Conservation (phyloP, 2,329 filamentous ascomycete genomes). For the Penicillium sp. region DNA sequence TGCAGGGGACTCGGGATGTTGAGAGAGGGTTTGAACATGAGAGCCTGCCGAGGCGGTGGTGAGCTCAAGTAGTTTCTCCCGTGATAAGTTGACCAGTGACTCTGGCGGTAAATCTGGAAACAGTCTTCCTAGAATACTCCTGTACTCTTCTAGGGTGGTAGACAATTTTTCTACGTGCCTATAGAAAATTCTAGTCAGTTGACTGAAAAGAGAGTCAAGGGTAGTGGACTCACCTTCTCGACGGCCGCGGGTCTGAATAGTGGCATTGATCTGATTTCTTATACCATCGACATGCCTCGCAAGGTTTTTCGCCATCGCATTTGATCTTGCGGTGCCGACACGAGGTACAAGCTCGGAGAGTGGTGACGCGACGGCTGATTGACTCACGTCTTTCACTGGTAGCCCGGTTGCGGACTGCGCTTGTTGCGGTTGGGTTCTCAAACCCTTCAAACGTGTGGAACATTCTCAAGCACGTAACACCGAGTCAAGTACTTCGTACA, state of each 20-base stretch:
- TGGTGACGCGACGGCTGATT: slow-evolving; percentile 39
- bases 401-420: slow-evolving; percentile 29
- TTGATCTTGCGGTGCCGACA: slow-evolving; percentile 81
- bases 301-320: slow-evolving; percentile 79
- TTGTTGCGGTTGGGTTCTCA: slow-evolving; percentile 35
- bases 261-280: slow-evolving; percentile 76
- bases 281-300: slow-evolving; percentile 79
- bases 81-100: slow-evolving; percentile 55
- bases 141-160: slow-evolving; percentile 66
- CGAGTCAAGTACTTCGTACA: not conserved
- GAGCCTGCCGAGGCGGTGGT: slow-evolving; percentile 35
- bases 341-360: slow-evolving; percentile 65
- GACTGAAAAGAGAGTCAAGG: slow-evolving; percentile 15
- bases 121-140: slow-evolving; percentile 61
- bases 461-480: slow-evolving; percentile 28
- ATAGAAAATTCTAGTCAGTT: not conserved
- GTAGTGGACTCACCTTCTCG: slow-evolving; percentile 63
- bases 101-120: slow-evolving; percentile 61
- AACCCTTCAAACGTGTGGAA: slow-evolving; percentile 47
- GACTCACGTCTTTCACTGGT: slow-evolving; percentile 37
- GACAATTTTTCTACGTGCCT: slow-evolving; percentile 59
- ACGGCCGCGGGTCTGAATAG: slow-evolving; percentile 79
- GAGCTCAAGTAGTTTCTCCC: slow-evolving; percentile 61
- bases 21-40: slow-evolving; percentile 33
- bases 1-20: slow-evolving; percentile 44